phyloP scores from a whole-genome alignment of 202 grass and related monocot genomes.

The Hordeum pubiflorum region DNA sequence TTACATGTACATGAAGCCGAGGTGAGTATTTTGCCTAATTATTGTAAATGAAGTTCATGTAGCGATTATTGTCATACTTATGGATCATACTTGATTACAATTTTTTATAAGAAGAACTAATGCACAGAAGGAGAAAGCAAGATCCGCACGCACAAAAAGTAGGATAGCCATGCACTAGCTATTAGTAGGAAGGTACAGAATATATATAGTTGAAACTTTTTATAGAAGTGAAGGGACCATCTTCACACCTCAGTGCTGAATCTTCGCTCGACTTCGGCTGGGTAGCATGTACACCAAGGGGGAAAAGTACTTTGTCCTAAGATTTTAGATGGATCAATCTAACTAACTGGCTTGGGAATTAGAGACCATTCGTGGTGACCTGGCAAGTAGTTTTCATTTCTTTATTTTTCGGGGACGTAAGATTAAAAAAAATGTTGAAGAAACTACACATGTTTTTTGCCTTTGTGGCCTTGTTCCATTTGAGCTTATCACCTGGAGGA shows the following conservation, averaged over 20 bases:
- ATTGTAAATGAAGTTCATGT: background rate
- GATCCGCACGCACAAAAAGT: background rate
- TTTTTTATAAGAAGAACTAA: background rate
- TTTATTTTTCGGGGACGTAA: background rate
- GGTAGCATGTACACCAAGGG: slow-evolving; percentile 18
- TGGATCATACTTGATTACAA: background rate
- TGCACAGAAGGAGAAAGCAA: background rate
- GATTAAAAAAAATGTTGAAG: background rate
- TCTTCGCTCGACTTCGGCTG: background rate
- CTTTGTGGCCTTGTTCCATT: background rate
- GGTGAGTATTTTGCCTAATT: background rate
- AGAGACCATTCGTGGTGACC: background rate
- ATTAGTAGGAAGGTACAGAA: background rate
- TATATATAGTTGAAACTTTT: background rate
- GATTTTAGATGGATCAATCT: too few relatives aligned
- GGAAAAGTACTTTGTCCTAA: background rate
- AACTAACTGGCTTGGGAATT: background rate
- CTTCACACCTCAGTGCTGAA: background rate
- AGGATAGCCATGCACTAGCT: background rate
- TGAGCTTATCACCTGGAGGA: slow-evolving; percentile 20
- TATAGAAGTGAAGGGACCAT: background rate
- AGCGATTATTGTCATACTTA: background rate
- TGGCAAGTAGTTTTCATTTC: slow-evolving; percentile 12
- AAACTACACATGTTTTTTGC: background rate
- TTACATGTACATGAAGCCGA: background rate